Base-by-base conservation (phyloP, 805 yeast genomes). In the Cyberlindnera maritima region DNA sequence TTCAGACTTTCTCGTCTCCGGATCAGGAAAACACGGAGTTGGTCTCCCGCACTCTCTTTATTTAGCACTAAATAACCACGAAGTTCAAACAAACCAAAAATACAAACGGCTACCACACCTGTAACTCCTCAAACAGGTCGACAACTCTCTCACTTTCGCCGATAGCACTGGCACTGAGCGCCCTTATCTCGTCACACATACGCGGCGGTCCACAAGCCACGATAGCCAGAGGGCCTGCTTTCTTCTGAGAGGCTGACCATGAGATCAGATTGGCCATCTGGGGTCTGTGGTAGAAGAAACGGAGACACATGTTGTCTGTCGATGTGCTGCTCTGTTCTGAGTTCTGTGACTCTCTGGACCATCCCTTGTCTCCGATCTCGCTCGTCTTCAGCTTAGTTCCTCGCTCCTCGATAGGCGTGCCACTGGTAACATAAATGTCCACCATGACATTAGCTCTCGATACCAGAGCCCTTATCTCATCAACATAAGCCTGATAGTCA, bases 151-250 rank as follows among this genome's bases (percentile, higher is more conserved):
- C 13, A 11, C 31, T 28, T 13, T 28, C 31, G n/a, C 31, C 11
- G 31, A 28, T 28, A 28, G 11, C n/a, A 4, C 13, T 14, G 5
- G 13, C 7, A 28, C n/a, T 28, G 5, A 28, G 31, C 11, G 31
- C 31, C n/a, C 31, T 28, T 28, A 28, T 28, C 31, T 66, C 71
- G 57, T 83, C 89, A 53, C 73, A 81, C 74, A 82, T 74, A 3
- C 62, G 43, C 25, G 78, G 74, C 38, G 82, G 85, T 8, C 89
- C 89, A 67, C 90, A 83, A 17, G 78, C 68, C 23, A 82, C 66
- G 36, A 83, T 71, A 0, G 77, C 76, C 15, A 74, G 59, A 3
- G 81, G 66, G 2, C 41, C 44, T 1, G 76, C 75, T 2, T 51
- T 28, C 3, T 73, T 62, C 23, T 64, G 63, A 18, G 35, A 31